Evolutionary conservation across 2,329 filamentous ascomycete species (phyloP).

Genomic region (Thielaviopsis ethacetica): DNA sequence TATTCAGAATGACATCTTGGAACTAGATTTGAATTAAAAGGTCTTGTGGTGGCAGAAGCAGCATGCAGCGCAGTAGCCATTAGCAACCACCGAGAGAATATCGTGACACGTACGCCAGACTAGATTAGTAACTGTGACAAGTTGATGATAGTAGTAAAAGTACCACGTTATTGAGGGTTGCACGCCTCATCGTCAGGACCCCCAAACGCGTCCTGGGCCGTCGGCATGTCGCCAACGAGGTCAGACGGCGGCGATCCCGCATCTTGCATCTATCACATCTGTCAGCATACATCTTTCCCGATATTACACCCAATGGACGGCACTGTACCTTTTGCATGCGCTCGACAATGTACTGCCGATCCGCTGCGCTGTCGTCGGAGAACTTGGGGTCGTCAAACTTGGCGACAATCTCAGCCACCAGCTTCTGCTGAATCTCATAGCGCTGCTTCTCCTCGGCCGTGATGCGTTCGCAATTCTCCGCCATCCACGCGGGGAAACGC

Average conservation of each 20-base stretch:
- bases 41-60: neutral
- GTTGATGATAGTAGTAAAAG: neutral
- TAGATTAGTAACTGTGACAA: neutral
- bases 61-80: too few relatives aligned
- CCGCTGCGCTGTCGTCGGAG: conserved; percentile 61
- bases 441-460: conserved; percentile 57
- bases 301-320: neutral
- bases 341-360: conserved; percentile 87
- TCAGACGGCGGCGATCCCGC: conserved; percentile 81
- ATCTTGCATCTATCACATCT: conserved; percentile 68
- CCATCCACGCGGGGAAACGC: conserved; percentile 84
- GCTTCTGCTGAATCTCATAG: conserved; percentile 62
- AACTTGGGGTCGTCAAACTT: conserved; percentile 77
- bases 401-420: conserved; percentile 73
- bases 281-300: neutral
- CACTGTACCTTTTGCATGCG: conserved; percentile 79
- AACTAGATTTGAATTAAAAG: conserved; percentile 13
- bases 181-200: conserved; percentile 42
- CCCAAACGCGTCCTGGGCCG: conserved; percentile 56
- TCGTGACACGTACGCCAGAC: neutral
- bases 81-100: neutral
- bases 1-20: neutral
- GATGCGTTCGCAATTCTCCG: conserved; percentile 52
- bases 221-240: conserved; percentile 76
- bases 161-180: conserved; percentile 35